Evolutionary conservation across 1,139 yeast species (phyloP).

Genomic region (Candida albicans): DNA sequence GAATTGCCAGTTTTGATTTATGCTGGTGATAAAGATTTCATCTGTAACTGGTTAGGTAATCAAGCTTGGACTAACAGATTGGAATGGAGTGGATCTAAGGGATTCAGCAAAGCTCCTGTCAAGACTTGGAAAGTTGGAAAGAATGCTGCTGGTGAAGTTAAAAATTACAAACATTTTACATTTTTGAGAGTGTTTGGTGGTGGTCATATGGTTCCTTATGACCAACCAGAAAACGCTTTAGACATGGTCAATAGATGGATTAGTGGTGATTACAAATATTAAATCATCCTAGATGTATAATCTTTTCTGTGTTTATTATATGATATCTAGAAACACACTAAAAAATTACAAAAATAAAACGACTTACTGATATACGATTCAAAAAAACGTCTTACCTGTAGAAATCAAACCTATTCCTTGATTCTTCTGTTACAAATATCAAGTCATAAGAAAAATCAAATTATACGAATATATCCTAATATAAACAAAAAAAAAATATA

Average conservation of each 20-base stretch:
- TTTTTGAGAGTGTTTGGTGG: conserved; percentile 49
- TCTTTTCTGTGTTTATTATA: too few relatives aligned
- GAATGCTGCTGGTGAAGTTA: conserved; percentile 46
- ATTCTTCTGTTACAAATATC: too few relatives aligned
- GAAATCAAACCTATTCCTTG: too few relatives aligned
- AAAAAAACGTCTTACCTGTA: too few relatives aligned
- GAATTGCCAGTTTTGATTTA: conserved; percentile 71
- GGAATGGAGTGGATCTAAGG: conserved; percentile 63
- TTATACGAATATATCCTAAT: too few relatives aligned
- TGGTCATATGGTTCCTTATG: conserved; percentile 54
- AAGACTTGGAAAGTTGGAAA: conserved; percentile 41
- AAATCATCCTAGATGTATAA: background rate
- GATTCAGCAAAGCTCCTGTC: conserved; percentile 45
- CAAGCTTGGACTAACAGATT: conserved; percentile 76
- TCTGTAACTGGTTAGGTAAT: conserved; percentile 86
- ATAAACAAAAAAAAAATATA: too few relatives aligned
- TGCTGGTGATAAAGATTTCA: conserved; percentile 86
- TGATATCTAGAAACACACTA: too few relatives aligned
- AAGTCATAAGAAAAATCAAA: too few relatives aligned
- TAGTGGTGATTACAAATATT: conserved; percentile 32
- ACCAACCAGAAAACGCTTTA: conserved; percentile 47
- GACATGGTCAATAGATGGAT: conserved; percentile 52
- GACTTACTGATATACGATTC: too few relatives aligned
- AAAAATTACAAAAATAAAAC: too few relatives aligned
- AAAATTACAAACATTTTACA: conserved; percentile 46